Percentiles rank a stretch among this genome's conserved stretches.
Evolutionary conservation across 2,329 filamentous ascomycete genomes (phyloP).

Genomic region (Arthrinium phaeospermum): DNA sequence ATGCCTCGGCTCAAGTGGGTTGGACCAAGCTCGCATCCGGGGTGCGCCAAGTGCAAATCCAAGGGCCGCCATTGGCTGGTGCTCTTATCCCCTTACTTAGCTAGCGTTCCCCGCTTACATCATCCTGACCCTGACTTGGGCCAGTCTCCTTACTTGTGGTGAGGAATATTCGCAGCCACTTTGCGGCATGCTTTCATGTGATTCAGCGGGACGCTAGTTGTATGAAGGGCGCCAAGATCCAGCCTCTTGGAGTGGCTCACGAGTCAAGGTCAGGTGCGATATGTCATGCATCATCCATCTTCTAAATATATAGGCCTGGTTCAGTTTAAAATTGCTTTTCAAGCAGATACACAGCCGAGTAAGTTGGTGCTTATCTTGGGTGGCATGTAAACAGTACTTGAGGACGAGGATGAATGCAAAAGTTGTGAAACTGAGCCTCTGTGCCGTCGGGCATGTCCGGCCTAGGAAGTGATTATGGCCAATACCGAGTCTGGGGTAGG

Average conservation of each 20-base stretch:
- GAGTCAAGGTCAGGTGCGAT: slow-evolving; percentile 1
- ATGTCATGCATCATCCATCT: not conserved
- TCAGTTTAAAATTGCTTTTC: not conserved
- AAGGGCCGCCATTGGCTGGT: slow-evolving; percentile 8
- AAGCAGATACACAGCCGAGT: not conserved
- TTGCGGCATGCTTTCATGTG: slow-evolving; percentile 1
- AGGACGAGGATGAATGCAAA: not conserved
- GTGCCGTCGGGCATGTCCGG: slow-evolving; percentile 8
- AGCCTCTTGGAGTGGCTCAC: not conserved
- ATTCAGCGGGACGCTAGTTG: not conserved
- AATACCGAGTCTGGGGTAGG: not conserved
- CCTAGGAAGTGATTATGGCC: not conserved
- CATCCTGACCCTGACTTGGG: not conserved
- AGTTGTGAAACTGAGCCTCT: not conserved
- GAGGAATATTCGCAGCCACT: not conserved
- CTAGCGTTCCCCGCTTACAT: slow-evolving; percentile 16
- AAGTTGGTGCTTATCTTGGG: not conserved
- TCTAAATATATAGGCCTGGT: not conserved
- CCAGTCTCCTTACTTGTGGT: not conserved
- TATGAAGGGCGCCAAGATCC: not conserved
- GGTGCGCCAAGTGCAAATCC: slow-evolving; percentile 9
- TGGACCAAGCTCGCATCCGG: slow-evolving; percentile 13
- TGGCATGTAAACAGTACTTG: not conserved
- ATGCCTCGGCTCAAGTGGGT: slow-evolving; percentile 12
- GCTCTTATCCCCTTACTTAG: not conserved